Conservation (phyloP, 495 filamentous ascomycete genomes). For the Bathelium albidoporum region DNA sequence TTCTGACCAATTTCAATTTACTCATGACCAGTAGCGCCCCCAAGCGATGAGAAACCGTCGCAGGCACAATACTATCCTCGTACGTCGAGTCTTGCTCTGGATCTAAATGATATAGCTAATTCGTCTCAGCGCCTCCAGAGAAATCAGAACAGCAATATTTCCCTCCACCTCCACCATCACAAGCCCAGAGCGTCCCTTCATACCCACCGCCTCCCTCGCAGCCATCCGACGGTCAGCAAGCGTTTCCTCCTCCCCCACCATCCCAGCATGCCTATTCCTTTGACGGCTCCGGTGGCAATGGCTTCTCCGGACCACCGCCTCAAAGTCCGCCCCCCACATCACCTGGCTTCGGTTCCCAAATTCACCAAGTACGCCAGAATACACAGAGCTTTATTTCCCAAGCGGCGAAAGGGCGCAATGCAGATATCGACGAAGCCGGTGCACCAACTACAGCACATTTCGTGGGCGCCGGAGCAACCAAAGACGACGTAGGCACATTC, state of each 20-base stretch:
- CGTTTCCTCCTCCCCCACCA: not conserved
- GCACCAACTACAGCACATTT: slow-evolving; percentile 46
- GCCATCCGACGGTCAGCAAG: not conserved
- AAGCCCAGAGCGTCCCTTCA: not conserved
- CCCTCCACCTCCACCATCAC: not conserved
- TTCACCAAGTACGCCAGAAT: not conserved
- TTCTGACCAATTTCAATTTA: not conserved
- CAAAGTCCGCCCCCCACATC: not conserved
- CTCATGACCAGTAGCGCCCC: not conserved
- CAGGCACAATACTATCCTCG: slow-evolving; percentile 4
- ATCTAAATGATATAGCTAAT: not conserved
- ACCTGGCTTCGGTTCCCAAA: not conserved
- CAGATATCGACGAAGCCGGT: slow-evolving; percentile 21
- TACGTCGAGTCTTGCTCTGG: not conserved
- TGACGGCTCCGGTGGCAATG: not conserved
- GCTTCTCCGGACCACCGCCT: not conserved
- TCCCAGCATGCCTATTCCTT: not conserved
- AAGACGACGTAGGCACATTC: slow-evolving; percentile 85
- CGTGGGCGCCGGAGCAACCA: slow-evolving; percentile 45
- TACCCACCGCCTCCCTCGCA: not conserved
- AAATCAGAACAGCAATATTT: not conserved
- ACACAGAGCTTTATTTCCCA: not conserved
- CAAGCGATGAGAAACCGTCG: not conserved
- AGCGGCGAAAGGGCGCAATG: not conserved
- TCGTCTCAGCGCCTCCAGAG: not conserved